Evolutionary conservation across 331 rosid species (phyloP), one percentile per base, ranked within the genome.

Genomic region (Pyracantha coccinea): DNA sequence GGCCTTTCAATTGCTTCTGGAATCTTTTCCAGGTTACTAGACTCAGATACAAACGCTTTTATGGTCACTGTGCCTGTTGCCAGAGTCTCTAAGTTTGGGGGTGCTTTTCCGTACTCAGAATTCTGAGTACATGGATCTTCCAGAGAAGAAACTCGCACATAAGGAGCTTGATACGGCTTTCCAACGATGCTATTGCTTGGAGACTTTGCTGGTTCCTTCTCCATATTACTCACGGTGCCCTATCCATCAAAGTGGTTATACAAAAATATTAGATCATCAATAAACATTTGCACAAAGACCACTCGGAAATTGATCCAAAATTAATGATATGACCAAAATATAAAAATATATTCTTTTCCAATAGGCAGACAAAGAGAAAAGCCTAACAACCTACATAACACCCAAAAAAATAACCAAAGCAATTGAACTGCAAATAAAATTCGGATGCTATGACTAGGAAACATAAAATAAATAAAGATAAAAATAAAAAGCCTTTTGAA

Each of bases 1-100:
- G 89, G 85, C 84, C 84, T 92, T 90, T 90, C 99, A 71, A 68
- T 19, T 62, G 87, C 69, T 85, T 92, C 99, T 20, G 99, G 96
- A 79, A 89, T 92, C 88, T 86, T 90, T 75, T 89, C 98, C 54
- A 90, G 91, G 68, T 85, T 79, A 70, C 96, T 83, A 50, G 76
- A 76, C 69, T 90, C 92, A 21, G 89, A 73, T 75, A 89, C 83
- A 7, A 80, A 86, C 15, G 89, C 87, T 85, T 71, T 87, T 71
- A 81, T 84, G 62, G 86, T 68, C 77, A 76, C 91, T 45, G 82
- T 47, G 66, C 83, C 86, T 45, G 82, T 68, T 71, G 85, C 82
- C 71, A 75, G 66, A 29, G 83, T 79, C 77, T 84, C 93, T 47
- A 75, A 75, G 82, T 61, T 77, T 68, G 86, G 81, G 73, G 85